Conservation (phyloP, 345 rosid species). For the Camelina hispida region DNA sequence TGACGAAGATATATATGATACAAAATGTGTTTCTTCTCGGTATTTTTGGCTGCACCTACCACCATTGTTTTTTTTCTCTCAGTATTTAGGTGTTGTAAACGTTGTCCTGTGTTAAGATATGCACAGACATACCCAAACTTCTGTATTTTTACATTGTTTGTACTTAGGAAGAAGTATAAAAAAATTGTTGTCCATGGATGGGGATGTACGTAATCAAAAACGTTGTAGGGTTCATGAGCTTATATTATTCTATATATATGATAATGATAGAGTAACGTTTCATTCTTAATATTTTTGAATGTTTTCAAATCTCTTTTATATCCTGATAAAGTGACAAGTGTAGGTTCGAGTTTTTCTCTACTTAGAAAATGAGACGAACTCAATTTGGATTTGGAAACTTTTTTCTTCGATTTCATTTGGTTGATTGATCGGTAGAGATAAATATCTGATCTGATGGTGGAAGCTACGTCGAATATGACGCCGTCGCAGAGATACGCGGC, state of each 20-base stretch:
- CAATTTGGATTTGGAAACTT: conserved; percentile 7
- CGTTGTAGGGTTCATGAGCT: conserved; percentile 14
- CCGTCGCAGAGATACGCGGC: conserved; percentile 81
- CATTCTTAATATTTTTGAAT: neutral
- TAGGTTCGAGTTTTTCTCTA: neutral
- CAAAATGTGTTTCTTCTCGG: conserved; percentile 32
- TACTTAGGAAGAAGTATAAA: conserved; percentile 32
- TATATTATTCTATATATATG: conserved; percentile 14
- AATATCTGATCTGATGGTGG: conserved; percentile 21
- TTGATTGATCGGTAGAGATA: neutral
- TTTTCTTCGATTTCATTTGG: conserved; percentile 4
- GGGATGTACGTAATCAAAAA: conserved; percentile 26
- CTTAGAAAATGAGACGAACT: conserved; percentile 13
- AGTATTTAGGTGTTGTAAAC: conserved; percentile 27
- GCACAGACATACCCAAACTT: conserved; percentile 28
- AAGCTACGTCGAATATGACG: conserved; percentile 57
- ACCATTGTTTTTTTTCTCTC: conserved; percentile 13
- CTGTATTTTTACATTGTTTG: conserved; percentile 46
- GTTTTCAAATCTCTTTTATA: neutral
- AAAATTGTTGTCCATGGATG: conserved; percentile 25
- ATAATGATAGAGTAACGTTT: conserved; percentile 35
- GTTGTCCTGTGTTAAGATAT: conserved; percentile 37
- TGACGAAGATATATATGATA: conserved; percentile 38
- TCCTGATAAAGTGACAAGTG: conserved; percentile 16
- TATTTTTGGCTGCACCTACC: conserved; percentile 32